Evolutionary conservation across 2,329 filamentous ascomycete genomes (phyloP), one percentile per base, ranked within the genome.

Genomic region (Zymoseptoria passerinii): DNA sequence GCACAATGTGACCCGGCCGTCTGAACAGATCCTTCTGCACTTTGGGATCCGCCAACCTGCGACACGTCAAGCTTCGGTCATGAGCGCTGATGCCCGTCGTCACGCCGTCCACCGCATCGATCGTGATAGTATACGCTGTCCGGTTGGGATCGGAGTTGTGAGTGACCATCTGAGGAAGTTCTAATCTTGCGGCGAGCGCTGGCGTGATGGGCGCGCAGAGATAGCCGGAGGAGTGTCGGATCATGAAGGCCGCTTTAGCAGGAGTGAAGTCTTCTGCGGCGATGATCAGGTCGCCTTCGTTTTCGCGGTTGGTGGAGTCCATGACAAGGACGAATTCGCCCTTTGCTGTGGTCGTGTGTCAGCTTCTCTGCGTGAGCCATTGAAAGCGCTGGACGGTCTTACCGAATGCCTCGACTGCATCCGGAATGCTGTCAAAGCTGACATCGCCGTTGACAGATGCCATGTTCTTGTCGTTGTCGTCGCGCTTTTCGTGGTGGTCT

Each of bases 211-310:
- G 92, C 0, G 88, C 89, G 83, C 94, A 97, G 77, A 99, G 87
- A 71, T 92, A 85, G 71, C 94, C 94, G 3, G 90, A 83, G 50
- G 89, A 88, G 79, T 96, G 85, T 69, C 91, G 90, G 74, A 99
- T 84, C 82, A 99, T 87, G 80, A 96, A 99, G 68, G 91, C 90
- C 86, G 95, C 95, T 77, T 97, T 92, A 65, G 89, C 83, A 23
- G 91, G 81, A 8, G 92, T 96, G 64, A 96, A 78, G 69, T 88
- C 82, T 66, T 90, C 80, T 62, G 91, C 92, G 65, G 94, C 90
- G 71, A 97, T 95, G 75, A 97, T 96, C 53, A 99, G 84, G 77
- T 99, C 94, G 74, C 92, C 94, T 81, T 99, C 94, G 75, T 99
- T 99, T 76, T 99, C 94, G 74, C 94, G 92, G 62, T 86, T 84